Percentiles rank a stretch among this genome's conserved stretches.
Evolutionary conservation across 73 alveolate species (phyloP).

Genomic region (Paramecium sonneborni): DNA sequence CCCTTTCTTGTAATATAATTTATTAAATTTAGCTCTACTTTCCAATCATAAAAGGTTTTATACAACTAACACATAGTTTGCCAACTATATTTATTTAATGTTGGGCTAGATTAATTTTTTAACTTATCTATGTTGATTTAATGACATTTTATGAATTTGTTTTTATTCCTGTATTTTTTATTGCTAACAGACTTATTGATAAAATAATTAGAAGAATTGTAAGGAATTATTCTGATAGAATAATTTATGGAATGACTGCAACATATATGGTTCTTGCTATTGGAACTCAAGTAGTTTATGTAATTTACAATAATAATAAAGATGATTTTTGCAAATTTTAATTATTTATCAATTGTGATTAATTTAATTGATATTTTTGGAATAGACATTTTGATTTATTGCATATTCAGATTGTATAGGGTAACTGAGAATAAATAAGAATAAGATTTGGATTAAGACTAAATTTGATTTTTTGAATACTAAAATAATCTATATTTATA

Average conservation of each 20-base stretch:
- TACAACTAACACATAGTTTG: background rate
- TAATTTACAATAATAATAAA: background rate
- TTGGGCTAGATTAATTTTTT: background rate
- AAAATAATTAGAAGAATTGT: background rate
- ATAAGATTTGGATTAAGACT: background rate
- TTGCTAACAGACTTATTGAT: background rate
- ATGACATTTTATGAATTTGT: background rate
- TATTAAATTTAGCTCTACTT: background rate
- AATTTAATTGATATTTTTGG: background rate
- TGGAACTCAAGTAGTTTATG: background rate
- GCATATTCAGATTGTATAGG: background rate
- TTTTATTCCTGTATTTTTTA: constrained; percentile 20
- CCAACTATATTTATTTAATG: background rate
- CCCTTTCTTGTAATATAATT: background rate
- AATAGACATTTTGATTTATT: background rate
- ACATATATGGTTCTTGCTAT: background rate
- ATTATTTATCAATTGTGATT: background rate
- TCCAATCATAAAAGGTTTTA: background rate
- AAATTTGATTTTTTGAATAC: background rate
- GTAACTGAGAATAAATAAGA: background rate
- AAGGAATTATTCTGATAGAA: background rate
- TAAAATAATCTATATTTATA: background rate
- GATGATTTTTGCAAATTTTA: background rate
- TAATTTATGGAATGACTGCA: background rate
- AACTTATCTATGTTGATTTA: background rate